Percentiles rank a stretch among this genome's conserved stretches.
Conservation (phyloP, 108 stramenopile species). For the Nitzschia palea region DNA sequence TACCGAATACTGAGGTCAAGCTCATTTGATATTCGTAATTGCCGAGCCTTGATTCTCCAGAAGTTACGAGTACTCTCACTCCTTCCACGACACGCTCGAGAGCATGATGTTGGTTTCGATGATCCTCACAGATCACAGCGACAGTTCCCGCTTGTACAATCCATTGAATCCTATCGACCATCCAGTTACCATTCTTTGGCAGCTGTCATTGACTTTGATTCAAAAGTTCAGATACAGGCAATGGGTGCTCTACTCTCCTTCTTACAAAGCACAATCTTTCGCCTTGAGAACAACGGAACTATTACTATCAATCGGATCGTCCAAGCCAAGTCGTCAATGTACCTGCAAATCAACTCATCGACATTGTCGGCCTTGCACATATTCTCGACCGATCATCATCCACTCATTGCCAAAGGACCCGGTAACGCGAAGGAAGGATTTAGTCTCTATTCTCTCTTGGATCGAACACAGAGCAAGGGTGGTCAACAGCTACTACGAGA, state of each 20-base stretch:
- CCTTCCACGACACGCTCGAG: conserved; percentile 21
- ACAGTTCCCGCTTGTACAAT: conserved; percentile 6
- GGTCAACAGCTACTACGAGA: conserved; percentile 83
- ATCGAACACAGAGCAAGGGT: conserved; percentile 78
- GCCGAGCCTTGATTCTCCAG: conserved; percentile 65
- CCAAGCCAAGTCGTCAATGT: conserved; percentile 50
- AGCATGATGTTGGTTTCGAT: conserved; percentile 10
- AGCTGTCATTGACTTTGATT: conserved; percentile 81
- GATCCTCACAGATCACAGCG: conserved; percentile 12
- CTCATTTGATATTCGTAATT: conserved; percentile 65
- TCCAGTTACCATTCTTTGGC: conserved; percentile 69
- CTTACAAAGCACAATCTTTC: conserved; percentile 70
- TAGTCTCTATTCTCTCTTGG: conserved; percentile 86
- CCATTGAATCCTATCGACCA: conserved; percentile 14
- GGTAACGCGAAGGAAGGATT: conserved; percentile 90
- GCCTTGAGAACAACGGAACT: conserved; percentile 62
- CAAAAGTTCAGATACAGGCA: conserved; percentile 65
- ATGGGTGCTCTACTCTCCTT: conserved; percentile 75
- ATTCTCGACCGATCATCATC: conserved; percentile 83
- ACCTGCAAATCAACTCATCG: conserved; percentile 52
- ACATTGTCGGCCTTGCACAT: conserved; percentile 76
- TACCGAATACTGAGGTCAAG: conserved; percentile 78
- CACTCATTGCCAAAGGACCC: conserved; percentile 50
- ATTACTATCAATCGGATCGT: conserved; percentile 67
- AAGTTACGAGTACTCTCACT: conserved; percentile 72